These are phyloP conservation scores for Aspergillus baeticus DNA, from an alignment of 495 filamentous ascomycete genomes.

Conservation along the genomic window DNA sequence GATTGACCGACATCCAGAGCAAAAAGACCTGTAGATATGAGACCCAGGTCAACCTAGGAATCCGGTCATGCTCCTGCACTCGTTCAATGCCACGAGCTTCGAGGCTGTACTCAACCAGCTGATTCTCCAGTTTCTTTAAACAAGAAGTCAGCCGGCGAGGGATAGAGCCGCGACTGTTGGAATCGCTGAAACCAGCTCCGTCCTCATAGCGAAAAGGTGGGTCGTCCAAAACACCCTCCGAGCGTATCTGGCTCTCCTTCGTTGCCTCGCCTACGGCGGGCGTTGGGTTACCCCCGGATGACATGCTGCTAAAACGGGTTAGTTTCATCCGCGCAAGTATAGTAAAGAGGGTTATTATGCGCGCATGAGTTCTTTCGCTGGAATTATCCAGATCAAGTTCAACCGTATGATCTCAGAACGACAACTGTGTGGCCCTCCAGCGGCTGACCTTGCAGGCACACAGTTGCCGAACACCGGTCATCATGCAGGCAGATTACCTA, in stretches of 20 bases:
- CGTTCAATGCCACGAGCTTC: conserved; percentile 76
- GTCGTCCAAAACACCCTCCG: conserved; percentile 11
- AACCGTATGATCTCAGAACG: conserved; percentile 62
- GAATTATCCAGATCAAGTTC: conserved; percentile 64
- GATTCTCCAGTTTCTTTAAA: conserved; percentile 38
- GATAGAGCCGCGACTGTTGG: conserved; percentile 19
- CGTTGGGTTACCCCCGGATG: conserved; percentile 26
- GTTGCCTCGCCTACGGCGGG: conserved; percentile 29
- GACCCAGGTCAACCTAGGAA: conserved; percentile 50
- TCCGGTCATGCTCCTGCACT: conserved; percentile 61
- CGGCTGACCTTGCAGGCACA: background rate
- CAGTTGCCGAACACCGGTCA: conserved; percentile 49
- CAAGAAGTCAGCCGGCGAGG: conserved; percentile 32
- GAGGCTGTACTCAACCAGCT: conserved; percentile 53
- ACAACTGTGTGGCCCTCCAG: conserved; percentile 16
- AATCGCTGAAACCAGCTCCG: conserved; percentile 11
- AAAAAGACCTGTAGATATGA: conserved; percentile 63
- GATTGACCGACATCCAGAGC: conserved; percentile 75
- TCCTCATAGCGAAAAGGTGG: conserved; percentile 21
- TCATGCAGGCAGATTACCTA: conserved; percentile 43
- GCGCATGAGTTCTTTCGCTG: conserved; percentile 61
- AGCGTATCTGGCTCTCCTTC: conserved; percentile 22
- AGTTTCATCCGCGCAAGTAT: conserved; percentile 22
- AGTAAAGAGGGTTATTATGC: conserved; percentile 21
- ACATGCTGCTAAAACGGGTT: conserved; percentile 37